Evolutionary conservation across 2,329 filamentous ascomycete species (phyloP).

Genomic region (Leptographium radiaticola): DNA sequence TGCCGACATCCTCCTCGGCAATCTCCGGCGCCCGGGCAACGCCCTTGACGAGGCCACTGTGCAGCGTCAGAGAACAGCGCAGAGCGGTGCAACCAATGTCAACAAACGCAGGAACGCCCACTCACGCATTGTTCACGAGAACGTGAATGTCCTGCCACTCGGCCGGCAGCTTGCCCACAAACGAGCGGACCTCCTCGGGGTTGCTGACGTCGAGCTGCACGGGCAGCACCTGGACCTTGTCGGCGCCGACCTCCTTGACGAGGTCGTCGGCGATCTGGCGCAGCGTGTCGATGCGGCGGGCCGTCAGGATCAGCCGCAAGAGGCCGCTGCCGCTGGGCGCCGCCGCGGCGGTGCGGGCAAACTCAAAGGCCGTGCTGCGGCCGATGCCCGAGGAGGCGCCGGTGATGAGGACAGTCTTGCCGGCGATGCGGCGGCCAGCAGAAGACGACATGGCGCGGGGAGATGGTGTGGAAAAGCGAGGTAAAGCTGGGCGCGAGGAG

Average conservation of each 20-base stretch:
- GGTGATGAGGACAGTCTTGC: conserved; percentile 87
- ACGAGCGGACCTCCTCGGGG: conserved; percentile 56
- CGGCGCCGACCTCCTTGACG: conserved; percentile 62
- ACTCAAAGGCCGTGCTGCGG: conserved; percentile 71
- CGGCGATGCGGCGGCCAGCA: conserved; percentile 67
- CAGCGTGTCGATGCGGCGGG: conserved; percentile 69
- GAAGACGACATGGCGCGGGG: conserved; percentile 8
- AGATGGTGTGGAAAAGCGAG: background rate
- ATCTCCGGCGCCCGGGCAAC: conserved; percentile 79
- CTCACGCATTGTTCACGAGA: conserved; percentile 91
- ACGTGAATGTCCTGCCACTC: conserved; percentile 80
- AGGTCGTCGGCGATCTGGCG: conserved; percentile 68
- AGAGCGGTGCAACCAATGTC: background rate
- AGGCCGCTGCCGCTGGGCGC: conserved; percentile 20
- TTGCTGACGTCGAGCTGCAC: conserved; percentile 82
- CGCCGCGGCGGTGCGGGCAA: conserved; percentile 70
- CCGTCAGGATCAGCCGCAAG: conserved; percentile 76
- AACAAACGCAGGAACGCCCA: conserved; percentile 9
- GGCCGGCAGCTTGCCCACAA: conserved; percentile 61
- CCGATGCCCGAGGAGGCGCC: conserved; percentile 92
- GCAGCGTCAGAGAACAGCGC: background rate
- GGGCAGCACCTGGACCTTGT: conserved; percentile 73
- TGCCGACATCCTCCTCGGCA: conserved; percentile 62
- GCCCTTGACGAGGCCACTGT: conserved; percentile 75
- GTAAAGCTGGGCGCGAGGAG: background rate